Evolutionary conservation across 129 eudicot genomes (phyloP).

Genomic region (Ambrosia trifida): DNA sequence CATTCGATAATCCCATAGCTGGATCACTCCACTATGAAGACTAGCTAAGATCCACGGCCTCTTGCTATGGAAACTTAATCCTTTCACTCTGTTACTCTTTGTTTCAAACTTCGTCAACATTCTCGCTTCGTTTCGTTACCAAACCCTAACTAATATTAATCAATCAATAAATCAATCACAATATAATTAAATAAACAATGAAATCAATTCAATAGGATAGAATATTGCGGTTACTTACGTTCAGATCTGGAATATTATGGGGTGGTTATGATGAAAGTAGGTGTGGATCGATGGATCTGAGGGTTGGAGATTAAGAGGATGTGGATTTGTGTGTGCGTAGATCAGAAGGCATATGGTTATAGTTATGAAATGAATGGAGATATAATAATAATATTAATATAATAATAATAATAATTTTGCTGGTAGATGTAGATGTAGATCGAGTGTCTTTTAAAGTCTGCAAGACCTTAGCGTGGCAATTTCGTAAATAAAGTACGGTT

Average conservation of each 20-base stretch:
- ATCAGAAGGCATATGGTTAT: not conserved
- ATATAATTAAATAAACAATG: not conserved
- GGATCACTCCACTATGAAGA: conserved; percentile 71
- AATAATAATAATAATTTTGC: not conserved
- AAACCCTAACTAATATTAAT: not conserved
- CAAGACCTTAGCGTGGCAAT: too few species aligned
- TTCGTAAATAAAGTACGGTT: too few species aligned
- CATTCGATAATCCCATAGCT: conserved; percentile 74
- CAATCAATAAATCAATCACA: not conserved
- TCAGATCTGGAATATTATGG: not conserved
- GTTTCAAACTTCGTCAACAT: too few species aligned
- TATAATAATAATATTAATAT: too few species aligned
- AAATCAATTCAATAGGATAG: not conserved
- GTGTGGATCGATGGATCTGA: not conserved
- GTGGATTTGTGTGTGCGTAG: conserved; percentile 1
- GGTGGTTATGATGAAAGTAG: not conserved
- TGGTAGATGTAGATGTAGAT: not conserved
- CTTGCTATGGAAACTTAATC: conserved; percentile 60
- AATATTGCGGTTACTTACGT: not conserved
- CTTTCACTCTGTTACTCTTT: conserved; percentile 37
- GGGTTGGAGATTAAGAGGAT: not conserved
- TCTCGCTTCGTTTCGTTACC: too few species aligned
- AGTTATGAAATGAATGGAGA: not conserved
- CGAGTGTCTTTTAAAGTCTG: too few species aligned
- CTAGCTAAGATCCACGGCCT: conserved; percentile 80